Base-by-base conservation (phyloP, 106 monocot genomes). In the Vanilla planifolia region DNA sequence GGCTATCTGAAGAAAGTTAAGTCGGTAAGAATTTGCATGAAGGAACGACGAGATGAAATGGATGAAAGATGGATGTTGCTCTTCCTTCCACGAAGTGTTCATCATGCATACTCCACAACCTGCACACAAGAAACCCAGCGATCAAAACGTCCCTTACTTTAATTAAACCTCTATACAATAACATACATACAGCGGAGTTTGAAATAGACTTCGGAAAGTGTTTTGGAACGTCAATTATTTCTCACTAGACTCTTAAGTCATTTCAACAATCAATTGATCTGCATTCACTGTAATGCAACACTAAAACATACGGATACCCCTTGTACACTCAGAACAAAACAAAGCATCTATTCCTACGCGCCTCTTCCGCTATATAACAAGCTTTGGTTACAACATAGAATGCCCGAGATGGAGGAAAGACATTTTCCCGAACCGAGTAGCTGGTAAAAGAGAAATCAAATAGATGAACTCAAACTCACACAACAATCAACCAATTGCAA, bases 31-130 rank as follows among this genome's bases (percentile, higher is more conserved):
- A 71, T 98, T 88, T 32, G 84, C 76, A 17, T 50, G 53, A 24
- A 91, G 86, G 46, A 91, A 98, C 24, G 84, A 77, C 9, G 88
- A 73, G 32, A 91, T 78, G 75, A 91, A 91, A 19, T 62, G 51
- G 64, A 98, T 77, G 69, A 98, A 84, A 41, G 81, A 71, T 14
- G 91, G 79, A 30, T 88, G 87, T 33, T 88, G 91, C 25, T 79
- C 73, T 43, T 98, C 88, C 60, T 64, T 87, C 96, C 91, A 98
- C 14, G 74, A 55, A 8, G 59, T 79, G 51, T 59, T 96, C 90
- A 96, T 91, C 86, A 91, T 81, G 74, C 90, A 91, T n/a, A 98
- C 84, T 43, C 91, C 91, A 67, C 53, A 45, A 21, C 62, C 93
- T 82, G 63, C 74, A 59, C 33, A 47, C 27, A 53, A 53, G 53